phyloP scores from a whole-genome alignment of 345 rosid species.

The Kernera saxatilis region DNA sequence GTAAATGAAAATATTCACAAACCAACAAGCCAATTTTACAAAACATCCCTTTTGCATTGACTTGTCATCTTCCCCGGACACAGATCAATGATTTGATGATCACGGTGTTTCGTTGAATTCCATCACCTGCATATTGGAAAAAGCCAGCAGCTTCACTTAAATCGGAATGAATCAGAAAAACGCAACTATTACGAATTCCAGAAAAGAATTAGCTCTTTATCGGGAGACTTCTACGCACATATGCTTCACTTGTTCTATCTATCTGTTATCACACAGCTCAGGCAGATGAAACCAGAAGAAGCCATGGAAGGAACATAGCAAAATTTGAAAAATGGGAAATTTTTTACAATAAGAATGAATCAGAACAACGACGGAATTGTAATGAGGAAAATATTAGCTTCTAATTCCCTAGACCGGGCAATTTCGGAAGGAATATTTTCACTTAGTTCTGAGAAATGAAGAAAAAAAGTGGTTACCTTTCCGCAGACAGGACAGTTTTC shows the following conservation, averaged over 20 bases:
- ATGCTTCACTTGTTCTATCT: background rate
- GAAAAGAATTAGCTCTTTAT: background rate
- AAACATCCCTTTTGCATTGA: background rate
- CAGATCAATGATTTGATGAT: background rate
- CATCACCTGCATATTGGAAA: conserved; percentile 28
- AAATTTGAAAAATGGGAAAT: background rate
- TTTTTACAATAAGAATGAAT: background rate
- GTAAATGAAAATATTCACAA: conserved; percentile 25
- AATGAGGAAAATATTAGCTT: background rate
- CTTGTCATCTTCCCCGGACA: conserved; percentile 23
- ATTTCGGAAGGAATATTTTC: background rate
- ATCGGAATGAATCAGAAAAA: background rate
- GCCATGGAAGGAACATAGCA: background rate
- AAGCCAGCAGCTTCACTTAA: too few species aligned
- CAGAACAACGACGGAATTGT: background rate
- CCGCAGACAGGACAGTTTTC: conserved; percentile 97
- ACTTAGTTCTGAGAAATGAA: background rate
- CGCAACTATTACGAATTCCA: background rate
- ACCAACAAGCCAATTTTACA: conserved; percentile 25
- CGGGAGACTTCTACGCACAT: background rate
- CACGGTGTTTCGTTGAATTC: conserved; percentile 32
- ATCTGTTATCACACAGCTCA: background rate
- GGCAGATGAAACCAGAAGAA: background rate
- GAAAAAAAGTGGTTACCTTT: conserved; percentile 48
- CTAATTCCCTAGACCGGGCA: background rate